phyloP scores from a whole-genome alignment of 495 filamentous ascomycete species.

The Hypoxylon crocopeplum region DNA sequence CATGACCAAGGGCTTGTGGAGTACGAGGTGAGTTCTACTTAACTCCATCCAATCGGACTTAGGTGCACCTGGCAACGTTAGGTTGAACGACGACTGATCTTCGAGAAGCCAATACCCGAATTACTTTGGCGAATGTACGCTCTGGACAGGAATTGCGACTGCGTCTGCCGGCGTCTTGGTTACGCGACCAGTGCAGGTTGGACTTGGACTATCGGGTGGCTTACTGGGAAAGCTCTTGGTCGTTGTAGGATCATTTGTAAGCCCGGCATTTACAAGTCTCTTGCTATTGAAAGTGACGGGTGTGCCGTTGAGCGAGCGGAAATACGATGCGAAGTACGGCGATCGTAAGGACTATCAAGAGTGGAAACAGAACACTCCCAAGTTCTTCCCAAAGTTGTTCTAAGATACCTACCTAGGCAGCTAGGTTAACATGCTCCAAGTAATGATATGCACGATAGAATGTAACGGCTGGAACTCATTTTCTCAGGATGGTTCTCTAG shows the following conservation, averaged over 20 bases:
- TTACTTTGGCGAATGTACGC: slow-evolving; percentile 69
- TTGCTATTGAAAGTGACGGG: slow-evolving; percentile 66
- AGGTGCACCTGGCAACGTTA: too few relatives aligned
- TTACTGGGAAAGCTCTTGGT: slow-evolving; percentile 45
- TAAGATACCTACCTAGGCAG: slow-evolving; percentile 2
- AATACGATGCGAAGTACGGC: slow-evolving; percentile 70
- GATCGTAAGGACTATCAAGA: slow-evolving; percentile 67
- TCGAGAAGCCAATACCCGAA: slow-evolving; percentile 64
- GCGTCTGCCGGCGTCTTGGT: slow-evolving; percentile 57
- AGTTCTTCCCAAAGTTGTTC: slow-evolving; percentile 68
- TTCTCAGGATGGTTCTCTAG: background rate
- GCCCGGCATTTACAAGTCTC: slow-evolving; percentile 68
- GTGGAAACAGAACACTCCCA: slow-evolving; percentile 72
- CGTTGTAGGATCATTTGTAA: slow-evolving; percentile 57
- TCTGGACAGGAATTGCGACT: slow-evolving; percentile 69
- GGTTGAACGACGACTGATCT: background rate
- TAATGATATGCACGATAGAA: too few relatives aligned
- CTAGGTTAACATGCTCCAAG: background rate
- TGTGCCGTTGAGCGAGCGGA: slow-evolving; percentile 66
- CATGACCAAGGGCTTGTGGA: slow-evolving; percentile 65
- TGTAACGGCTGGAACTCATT: too few relatives aligned
- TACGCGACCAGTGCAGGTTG: slow-evolving; percentile 49
- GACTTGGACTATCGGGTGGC: slow-evolving; percentile 57
- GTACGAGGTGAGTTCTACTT: slow-evolving; percentile 42
- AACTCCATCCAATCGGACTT: background rate